phyloP scores from a whole-genome alignment of 2,329 filamentous ascomycete genomes.

The Colletotrichum lini region DNA sequence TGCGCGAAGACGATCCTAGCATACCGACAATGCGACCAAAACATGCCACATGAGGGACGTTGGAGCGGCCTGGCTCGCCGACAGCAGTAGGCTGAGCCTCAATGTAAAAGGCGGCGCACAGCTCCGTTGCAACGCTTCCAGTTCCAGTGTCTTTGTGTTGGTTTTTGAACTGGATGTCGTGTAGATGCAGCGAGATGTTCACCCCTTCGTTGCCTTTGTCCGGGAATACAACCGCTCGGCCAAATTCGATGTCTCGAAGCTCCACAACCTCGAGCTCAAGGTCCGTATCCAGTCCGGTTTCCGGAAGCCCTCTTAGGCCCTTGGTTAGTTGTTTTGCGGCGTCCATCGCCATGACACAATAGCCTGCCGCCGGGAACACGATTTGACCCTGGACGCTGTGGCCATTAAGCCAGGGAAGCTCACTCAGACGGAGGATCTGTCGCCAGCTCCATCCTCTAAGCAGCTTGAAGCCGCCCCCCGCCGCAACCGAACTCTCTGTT shows the following conservation, averaged over 20 bases:
- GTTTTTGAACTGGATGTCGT: constrained; percentile 3
- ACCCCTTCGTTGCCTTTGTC: constrained; percentile 1
- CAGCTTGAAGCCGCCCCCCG: neutral
- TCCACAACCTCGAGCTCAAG: constrained; percentile 11
- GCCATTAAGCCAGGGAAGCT: constrained; percentile 55
- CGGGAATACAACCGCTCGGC: constrained; percentile 15
- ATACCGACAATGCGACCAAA: neutral
- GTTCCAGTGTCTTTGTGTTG: neutral
- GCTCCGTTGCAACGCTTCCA: neutral
- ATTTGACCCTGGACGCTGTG: constrained; percentile 53
- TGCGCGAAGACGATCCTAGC: neutral
- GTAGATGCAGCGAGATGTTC: neutral
- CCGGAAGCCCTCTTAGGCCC: neutral
- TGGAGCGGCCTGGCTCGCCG: constrained; percentile 6
- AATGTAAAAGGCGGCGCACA: constrained; percentile 10
- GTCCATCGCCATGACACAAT: constrained; percentile 60
- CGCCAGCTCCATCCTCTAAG: constrained; percentile 38
- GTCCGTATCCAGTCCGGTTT: neutral
- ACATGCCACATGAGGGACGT: constrained; percentile 4
- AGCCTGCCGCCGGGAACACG: constrained; percentile 61
- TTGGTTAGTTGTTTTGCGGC: constrained; percentile 48
- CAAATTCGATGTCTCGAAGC: constrained; percentile 13
- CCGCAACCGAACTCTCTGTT: neutral
- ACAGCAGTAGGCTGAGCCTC: neutral
- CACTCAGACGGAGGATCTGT: constrained; percentile 43